A percentile compares a stretch with the other conserved stretches of the same genome.
These are phyloP conservation scores for Pichia sp. DNA, from an alignment of 1,139 yeast species.

Conservation along the genomic window DNA sequence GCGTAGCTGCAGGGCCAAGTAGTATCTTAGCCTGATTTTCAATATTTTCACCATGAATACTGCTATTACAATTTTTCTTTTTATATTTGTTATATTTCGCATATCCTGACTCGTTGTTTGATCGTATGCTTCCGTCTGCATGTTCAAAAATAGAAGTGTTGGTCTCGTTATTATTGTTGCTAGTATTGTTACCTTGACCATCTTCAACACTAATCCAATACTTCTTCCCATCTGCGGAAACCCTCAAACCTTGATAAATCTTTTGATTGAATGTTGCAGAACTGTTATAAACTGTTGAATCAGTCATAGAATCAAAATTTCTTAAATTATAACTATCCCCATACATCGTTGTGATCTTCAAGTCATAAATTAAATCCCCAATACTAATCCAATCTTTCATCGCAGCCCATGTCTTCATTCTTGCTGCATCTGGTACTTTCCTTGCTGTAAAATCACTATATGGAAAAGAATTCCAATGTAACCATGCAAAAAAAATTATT, in stretches of 20 bases:
- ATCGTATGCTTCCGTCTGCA: no score
- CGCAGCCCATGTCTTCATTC: slow-evolving; percentile 57
- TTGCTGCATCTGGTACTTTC: slow-evolving; percentile 58
- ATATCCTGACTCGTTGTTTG: neutral
- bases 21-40: slow-evolving; percentile 6
- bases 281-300: slow-evolving; percentile 21
- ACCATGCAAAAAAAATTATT: slow-evolving; percentile 75
- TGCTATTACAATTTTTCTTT: neutral
- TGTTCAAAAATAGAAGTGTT: no score
- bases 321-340: slow-evolving; percentile 79
- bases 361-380: slow-evolving; percentile 72
- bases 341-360: slow-evolving; percentile 58
- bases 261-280: slow-evolving; percentile 35
- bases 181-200: neutral
- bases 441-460: slow-evolving; percentile 63
- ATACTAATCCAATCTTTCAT: slow-evolving; percentile 70
- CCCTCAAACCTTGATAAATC: slow-evolving; percentile 77
- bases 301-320: slow-evolving; percentile 76
- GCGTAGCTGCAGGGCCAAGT: neutral
- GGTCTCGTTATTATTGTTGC: neutral
- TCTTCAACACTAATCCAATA: slow-evolving; percentile 64
- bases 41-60: slow-evolving; percentile 2
- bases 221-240: slow-evolving; percentile 71
- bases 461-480: slow-evolving; percentile 84
- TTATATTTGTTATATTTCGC: neutral